These are phyloP conservation scores for Salinomyces thailandicus DNA, from an alignment of 2,329 filamentous ascomycete species.

Conservation along the genomic window DNA sequence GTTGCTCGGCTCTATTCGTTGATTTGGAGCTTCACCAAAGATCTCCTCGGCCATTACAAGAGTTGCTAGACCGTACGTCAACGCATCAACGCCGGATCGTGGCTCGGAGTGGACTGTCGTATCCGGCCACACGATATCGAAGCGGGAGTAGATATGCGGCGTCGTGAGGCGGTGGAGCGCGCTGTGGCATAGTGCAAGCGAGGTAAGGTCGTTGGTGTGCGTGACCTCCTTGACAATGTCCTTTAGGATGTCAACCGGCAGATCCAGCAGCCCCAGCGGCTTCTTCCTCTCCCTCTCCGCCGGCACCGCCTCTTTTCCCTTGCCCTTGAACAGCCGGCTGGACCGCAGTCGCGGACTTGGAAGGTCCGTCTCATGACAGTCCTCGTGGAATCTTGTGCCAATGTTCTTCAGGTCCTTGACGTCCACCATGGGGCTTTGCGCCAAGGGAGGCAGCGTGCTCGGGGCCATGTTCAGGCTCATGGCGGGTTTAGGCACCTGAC, in stretches of 20 bases:
- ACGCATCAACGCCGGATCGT: constrained; percentile 64
- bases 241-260: constrained; percentile 68
- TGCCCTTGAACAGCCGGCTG: constrained; percentile 40
- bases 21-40: constrained; percentile 42
- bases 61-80: constrained; percentile 72
- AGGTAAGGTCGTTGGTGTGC: constrained; percentile 71
- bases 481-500: constrained; percentile 19
- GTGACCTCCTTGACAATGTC: constrained; percentile 72
- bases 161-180: constrained; percentile 64
- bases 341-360: constrained; percentile 22
- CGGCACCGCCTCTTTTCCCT: constrained; percentile 30
- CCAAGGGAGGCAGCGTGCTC: constrained; percentile 10
- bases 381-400: constrained; percentile 22
- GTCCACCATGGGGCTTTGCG: constrained; percentile 9
- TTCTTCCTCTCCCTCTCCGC: constrained; percentile 35
- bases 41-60: constrained; percentile 62
- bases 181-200: constrained; percentile 67
- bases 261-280: constrained; percentile 57
- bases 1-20: constrained; percentile 23
- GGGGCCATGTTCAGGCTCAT: too few relatives aligned
- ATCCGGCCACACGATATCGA: constrained; percentile 84
- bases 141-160: constrained; percentile 71
- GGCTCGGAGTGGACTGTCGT: constrained; percentile 53
- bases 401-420: constrained; percentile 20
- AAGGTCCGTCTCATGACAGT: constrained; percentile 20